Conservation (phyloP, 176 grass and related monocot genomes). For the Oryza australiensis region DNA sequence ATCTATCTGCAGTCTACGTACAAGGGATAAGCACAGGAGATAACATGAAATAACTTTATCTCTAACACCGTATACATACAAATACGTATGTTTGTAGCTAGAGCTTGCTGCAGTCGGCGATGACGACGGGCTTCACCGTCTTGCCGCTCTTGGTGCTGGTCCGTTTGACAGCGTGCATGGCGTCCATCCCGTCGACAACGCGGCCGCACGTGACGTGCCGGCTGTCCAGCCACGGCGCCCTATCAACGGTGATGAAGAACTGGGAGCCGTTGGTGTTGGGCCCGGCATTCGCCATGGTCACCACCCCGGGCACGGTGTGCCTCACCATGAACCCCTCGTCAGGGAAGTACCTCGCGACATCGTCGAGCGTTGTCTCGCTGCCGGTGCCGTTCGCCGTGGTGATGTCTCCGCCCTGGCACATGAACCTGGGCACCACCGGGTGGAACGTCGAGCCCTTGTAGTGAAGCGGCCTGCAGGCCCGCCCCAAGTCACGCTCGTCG, state of each 20-base stretch:
- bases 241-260: conserved; percentile 55
- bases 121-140: conserved; percentile 36
- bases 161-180: conserved; percentile 19
- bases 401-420: conserved; percentile 66
- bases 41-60: too few species aligned
- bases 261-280: conserved; percentile 62
- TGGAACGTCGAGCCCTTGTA: conserved; percentile 53
- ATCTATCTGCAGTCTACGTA: too few species aligned
- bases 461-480: conserved; percentile 12
- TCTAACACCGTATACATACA: too few species aligned
- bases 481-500: not conserved
- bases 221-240: conserved; percentile 51
- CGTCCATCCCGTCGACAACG: conserved; percentile 30
- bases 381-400: conserved; percentile 47
- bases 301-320: conserved; percentile 37
- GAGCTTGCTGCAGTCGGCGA: conserved; percentile 42
- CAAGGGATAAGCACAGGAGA: too few species aligned
- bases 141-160: conserved; percentile 35
- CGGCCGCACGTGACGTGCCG: conserved; percentile 54
- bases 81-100: too few species aligned
- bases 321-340: conserved; percentile 36
- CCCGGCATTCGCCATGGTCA: conserved; percentile 61
- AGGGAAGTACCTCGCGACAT: conserved; percentile 24
- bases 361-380: conserved; percentile 34
- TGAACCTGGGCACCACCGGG: conserved; percentile 58